These are phyloP conservation scores for Petrea volubilis DNA, from an alignment of 257 asterid genomes.

Conservation along the genomic window DNA sequence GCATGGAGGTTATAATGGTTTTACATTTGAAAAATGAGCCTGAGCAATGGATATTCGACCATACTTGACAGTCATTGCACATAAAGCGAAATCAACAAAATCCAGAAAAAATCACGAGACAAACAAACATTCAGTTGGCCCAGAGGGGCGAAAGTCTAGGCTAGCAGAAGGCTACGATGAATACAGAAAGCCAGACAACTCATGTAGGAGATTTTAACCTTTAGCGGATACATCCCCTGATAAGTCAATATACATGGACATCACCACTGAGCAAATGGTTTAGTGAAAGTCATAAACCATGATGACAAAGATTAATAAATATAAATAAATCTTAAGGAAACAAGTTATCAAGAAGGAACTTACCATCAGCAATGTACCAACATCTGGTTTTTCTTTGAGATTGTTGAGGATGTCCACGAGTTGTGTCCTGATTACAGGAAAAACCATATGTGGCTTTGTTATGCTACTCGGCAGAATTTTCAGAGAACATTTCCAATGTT, in stretches of 20 bases:
- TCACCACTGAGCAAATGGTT: conserved; percentile 9
- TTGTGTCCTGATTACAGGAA: conserved; percentile 52
- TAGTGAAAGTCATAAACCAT: not conserved
- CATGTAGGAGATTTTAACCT: conserved; percentile 14
- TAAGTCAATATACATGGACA: not conserved
- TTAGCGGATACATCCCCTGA: conserved; percentile 12
- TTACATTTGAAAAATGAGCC: not conserved
- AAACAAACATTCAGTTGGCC: not conserved
- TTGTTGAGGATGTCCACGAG: conserved; percentile 84
- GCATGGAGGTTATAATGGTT: not conserved
- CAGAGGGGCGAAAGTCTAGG: not conserved
- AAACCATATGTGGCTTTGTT: conserved; percentile 20
- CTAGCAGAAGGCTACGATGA: conserved; percentile 13
- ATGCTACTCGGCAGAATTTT: conserved; percentile 1
- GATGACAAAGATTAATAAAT: conserved; percentile 11
- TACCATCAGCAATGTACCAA: conserved; percentile 80
- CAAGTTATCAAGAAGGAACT: conserved; percentile 19
- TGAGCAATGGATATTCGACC: not conserved
- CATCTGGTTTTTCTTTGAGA: conserved; percentile 97
- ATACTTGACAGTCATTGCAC: not conserved
- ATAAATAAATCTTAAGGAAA: conserved; percentile 17
- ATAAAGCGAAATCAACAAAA: not conserved
- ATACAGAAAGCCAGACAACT: conserved; percentile 1
- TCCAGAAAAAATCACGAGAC: not conserved
- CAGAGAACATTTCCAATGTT: not conserved